Evolutionary conservation across 768 basidiomycete species (phyloP), one percentile per base, ranked within the genome.

Genomic region (Termitomyces sp.): DNA sequence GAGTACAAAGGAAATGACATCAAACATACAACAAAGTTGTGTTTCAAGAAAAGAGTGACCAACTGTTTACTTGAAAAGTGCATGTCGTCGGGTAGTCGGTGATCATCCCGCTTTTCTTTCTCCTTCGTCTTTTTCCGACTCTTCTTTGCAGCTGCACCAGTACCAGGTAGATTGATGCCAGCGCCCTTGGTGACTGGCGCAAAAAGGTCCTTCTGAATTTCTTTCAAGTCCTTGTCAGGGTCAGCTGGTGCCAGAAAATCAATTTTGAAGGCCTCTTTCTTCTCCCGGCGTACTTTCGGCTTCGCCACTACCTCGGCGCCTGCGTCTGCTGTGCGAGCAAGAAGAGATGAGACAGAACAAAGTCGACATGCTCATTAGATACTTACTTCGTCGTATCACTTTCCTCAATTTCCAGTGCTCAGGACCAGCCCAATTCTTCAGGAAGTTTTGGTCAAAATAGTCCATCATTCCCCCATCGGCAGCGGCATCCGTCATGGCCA

Each of bases 401-500:
- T 85, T 89, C 58, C 89, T 76, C 64, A 98, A 69, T 68, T 96
- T 98, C 96, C 97, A 99, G 66, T 99, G 97, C 70, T 98, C 93
- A 8, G 95, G 95, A 0, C 97, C 97, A 3, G 97, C 97, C 97
- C 97, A 99, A 62, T 96, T 96, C 78, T 91, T 96, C 62, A 86
- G 76, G 64, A 90, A 79, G 58, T 76, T 83, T 63, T 85, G 80
- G 68, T 98, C 95, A 66, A 98, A 97, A 69, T 96, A 97, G 63
- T 95, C 93, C 54, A 89, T 83, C 54, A 78, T 80, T 2, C 78
- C 83, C 3, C 73, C 76, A n/a, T 76, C 78, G 7, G 69, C 75
- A 59, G 79, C 74, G 2, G 74, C 80, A 48, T 84, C 83, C 3
- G 82, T 83, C 85, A 97, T 90, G 0, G 90, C 90, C 79, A 98